Conservation (phyloP, 257 asterid genomes). For the Linderniella brevidens region DNA sequence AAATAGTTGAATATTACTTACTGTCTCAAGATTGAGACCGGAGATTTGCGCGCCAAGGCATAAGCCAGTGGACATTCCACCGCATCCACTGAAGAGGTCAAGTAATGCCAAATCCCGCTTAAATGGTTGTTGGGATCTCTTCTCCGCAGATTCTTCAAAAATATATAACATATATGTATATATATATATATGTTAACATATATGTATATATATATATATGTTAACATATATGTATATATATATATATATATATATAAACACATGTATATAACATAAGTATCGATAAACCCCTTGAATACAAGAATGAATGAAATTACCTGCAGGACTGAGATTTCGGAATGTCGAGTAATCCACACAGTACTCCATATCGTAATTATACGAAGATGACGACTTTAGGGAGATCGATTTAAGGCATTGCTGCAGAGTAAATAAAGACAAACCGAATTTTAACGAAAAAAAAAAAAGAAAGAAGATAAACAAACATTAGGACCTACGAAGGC, state of each 20-base stretch:
- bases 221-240: conserved; percentile 26
- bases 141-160: conserved; percentile 10
- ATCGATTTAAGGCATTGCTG: conserved; percentile 11
- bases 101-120: conserved; percentile 39
- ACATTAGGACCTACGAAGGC: not conserved
- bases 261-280: conserved; percentile 11
- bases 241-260: too few species aligned
- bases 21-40: conserved; percentile 50
- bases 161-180: conserved; percentile 19
- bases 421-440: too few species aligned
- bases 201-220: conserved; percentile 25
- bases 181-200: conserved; percentile 22
- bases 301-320: too few species aligned
- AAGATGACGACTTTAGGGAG: conserved; percentile 20
- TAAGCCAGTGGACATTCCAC: conserved; percentile 96
- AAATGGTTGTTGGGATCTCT: conserved; percentile 9
- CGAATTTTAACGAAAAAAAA: too few species aligned
- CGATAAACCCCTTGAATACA: too few species aligned
- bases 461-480: not conserved
- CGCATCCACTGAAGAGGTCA: conserved; percentile 83
- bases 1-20: conserved; percentile 8
- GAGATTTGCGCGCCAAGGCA: conserved; percentile 72
- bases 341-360: conserved; percentile 75
- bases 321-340: conserved; percentile 27
- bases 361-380: conserved; percentile 79